Evolutionary conservation across 2,329 filamentous ascomycete genomes (phyloP).

Genomic region (Cercospora berteroae): DNA sequence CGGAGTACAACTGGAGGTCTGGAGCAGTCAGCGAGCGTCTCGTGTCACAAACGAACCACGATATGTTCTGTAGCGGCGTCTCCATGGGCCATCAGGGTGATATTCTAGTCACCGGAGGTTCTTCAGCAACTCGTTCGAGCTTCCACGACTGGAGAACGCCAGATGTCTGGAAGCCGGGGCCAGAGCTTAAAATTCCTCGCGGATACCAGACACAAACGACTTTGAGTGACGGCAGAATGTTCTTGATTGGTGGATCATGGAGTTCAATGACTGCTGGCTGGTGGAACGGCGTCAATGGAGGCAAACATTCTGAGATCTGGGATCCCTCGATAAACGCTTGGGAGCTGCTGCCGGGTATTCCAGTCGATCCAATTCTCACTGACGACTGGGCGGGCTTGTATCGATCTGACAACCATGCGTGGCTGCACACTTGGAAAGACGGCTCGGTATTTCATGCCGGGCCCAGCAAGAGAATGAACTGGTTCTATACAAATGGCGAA

Average conservation of each 20-base stretch:
- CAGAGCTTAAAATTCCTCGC: constrained; percentile 49
- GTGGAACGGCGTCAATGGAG: constrained; percentile 50
- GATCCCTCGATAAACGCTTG: constrained; percentile 48
- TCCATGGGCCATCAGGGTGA: constrained; percentile 50
- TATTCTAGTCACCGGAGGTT: constrained; percentile 56
- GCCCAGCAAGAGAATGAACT: constrained; percentile 56
- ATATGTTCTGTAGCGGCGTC: constrained; percentile 60
- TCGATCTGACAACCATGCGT: constrained; percentile 55
- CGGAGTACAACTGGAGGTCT: constrained; percentile 18
- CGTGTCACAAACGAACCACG: constrained; percentile 47
- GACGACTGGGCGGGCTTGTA: constrained; percentile 45
- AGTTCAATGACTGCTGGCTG: constrained; percentile 60
- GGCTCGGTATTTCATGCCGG: constrained; percentile 56
- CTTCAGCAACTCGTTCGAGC: constrained; percentile 49
- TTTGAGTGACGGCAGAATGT: constrained; percentile 54
- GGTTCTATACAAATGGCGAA: constrained; percentile 51
- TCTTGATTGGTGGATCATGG: constrained; percentile 60
- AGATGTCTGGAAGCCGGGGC: constrained; percentile 41
- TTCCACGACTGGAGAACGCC: constrained; percentile 46
- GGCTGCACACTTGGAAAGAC: constrained; percentile 54
- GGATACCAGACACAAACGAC: constrained; percentile 56
- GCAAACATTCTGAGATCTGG: constrained; percentile 57
- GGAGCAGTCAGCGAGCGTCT: constrained; percentile 14
- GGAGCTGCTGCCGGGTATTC: constrained; percentile 46
- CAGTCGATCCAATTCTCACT: constrained; percentile 45